Evolutionary conservation across 805 yeast species (phyloP).

Genomic region (Myxozyma udenii): DNA sequence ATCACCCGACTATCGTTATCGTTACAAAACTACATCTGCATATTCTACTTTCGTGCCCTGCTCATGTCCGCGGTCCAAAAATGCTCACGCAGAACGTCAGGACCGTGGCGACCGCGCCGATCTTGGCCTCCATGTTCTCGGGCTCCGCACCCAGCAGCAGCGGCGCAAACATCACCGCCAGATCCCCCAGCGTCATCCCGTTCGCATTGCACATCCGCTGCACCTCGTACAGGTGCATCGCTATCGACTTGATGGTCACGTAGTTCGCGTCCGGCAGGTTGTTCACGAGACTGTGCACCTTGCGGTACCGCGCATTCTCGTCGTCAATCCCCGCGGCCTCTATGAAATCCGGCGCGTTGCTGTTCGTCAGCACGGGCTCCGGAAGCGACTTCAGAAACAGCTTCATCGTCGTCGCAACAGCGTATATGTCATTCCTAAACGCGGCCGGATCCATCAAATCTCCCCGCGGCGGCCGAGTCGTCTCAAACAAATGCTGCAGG

Average conservation of each 20-base stretch:
- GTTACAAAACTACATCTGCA: too few relatives aligned
- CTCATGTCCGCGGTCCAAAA: neutral
- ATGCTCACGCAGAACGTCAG: neutral
- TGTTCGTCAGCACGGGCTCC: conserved; percentile 73
- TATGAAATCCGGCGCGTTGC: conserved; percentile 59
- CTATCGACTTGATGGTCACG: conserved; percentile 78
- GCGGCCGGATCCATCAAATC: conserved; percentile 53
- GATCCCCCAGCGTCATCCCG: conserved; percentile 76
- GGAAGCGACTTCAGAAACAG: conserved; percentile 81
- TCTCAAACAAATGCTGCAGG: conserved; percentile 57
- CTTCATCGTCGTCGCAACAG: conserved; percentile 84
- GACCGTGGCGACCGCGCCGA: conserved; percentile 70
- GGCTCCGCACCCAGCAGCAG: conserved; percentile 66
- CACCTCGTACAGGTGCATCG: conserved; percentile 80
- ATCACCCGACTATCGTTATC: too few relatives aligned
- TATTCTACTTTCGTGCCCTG: too few relatives aligned
- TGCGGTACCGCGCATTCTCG: conserved; percentile 60
- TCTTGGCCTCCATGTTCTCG: conserved; percentile 69
- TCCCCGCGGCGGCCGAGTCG: conserved; percentile 44
- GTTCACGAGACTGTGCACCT: conserved; percentile 80
- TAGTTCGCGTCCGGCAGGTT: conserved; percentile 92
- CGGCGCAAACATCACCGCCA: conserved; percentile 96
- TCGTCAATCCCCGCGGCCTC: conserved; percentile 69
- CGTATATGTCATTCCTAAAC: conserved; percentile 74
- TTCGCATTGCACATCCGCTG: conserved; percentile 59